Evolutionary conservation across 495 filamentous ascomycete genomes (phyloP).

Genomic region (Lineolata rhizophorae): DNA sequence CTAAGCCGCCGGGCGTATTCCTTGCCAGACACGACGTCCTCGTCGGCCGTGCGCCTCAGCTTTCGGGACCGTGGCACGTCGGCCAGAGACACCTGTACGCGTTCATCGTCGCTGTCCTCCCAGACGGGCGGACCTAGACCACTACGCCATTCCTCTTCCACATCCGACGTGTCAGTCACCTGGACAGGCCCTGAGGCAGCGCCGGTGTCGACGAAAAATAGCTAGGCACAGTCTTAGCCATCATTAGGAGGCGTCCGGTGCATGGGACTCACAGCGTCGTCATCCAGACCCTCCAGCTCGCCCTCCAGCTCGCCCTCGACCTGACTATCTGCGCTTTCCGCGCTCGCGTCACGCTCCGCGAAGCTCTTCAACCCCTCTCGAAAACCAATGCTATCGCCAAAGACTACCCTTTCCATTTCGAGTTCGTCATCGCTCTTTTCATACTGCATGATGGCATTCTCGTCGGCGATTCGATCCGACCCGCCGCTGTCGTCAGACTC

Average conservation of each 20-base stretch:
- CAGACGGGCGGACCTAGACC: too few species aligned
- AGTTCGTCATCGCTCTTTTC: conserved; percentile 64
- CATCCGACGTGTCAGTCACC: conserved; percentile 16
- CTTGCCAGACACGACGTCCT: conserved; percentile 66
- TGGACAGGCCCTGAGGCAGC: conserved; percentile 22
- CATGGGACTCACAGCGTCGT: conserved; percentile 34
- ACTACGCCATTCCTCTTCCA: too few species aligned
- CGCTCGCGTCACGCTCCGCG: conserved; percentile 9
- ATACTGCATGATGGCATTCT: too few species aligned
- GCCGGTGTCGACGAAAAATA: conserved; percentile 51
- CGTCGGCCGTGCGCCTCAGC: conserved; percentile 50
- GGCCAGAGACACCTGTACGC: conserved; percentile 60
- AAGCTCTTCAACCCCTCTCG: conserved; percentile 28
- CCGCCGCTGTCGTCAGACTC: too few species aligned
- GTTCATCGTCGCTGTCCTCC: conserved; percentile 93
- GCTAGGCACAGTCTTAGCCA: conserved; percentile 21
- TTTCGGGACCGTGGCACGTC: conserved; percentile 51
- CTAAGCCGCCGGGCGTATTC: conserved; percentile 68
- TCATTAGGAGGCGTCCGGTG: neutral
- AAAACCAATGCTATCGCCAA: conserved; percentile 70
- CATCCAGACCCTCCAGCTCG: conserved; percentile 26
- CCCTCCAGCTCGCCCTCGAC: conserved; percentile 18
- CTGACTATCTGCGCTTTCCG: neutral
- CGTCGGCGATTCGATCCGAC: too few species aligned
- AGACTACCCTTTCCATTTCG: conserved; percentile 66